These are phyloP conservation scores for Fusarium nygamai DNA, from an alignment of 2,329 filamentous ascomycete species.

Conservation along the genomic window DNA sequence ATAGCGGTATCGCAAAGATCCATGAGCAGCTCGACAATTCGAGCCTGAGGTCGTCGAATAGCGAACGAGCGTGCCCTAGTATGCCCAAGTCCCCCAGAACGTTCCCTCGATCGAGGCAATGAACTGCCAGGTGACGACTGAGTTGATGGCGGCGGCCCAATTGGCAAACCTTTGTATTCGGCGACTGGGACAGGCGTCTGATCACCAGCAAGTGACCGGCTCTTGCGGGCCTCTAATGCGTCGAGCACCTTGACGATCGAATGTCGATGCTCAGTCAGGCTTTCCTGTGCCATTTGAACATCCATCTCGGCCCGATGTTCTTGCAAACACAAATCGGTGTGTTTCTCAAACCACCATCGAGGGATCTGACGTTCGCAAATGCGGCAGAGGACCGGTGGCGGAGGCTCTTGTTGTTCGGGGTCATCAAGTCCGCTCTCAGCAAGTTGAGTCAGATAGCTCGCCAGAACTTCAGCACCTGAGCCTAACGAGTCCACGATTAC, in stretches of 20 bases:
- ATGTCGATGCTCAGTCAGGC: constrained; percentile 89
- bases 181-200: constrained; percentile 65
- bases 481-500: constrained; percentile 93
- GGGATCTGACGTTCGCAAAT: constrained; percentile 98
- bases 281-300: constrained; percentile 94
- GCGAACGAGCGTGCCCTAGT: constrained; percentile 88
- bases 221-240: constrained; percentile 82
- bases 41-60: constrained; percentile 85
- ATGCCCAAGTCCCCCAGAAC: constrained; percentile 82
- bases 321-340: constrained; percentile 94
- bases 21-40: constrained; percentile 93
- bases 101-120: constrained; percentile 76
- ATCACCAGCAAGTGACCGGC: constrained; percentile 69
- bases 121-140: constrained; percentile 77
- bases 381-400: constrained; percentile 90
- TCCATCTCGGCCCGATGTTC: constrained; percentile 98
- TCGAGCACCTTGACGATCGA: constrained; percentile 95
- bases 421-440: constrained; percentile 85
- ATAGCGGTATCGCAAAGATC: constrained; percentile 96
- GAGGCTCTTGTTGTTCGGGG: constrained; percentile 79
- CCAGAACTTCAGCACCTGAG: constrained; percentile 92
- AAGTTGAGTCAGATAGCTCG: constrained; percentile 89
- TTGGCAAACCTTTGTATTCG: constrained; percentile 88
- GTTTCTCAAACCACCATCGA: constrained; percentile 99
- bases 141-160: constrained; percentile 78